Conservation (phyloP, 2,329 filamentous ascomycete genomes). For the Claviceps citrina region DNA sequence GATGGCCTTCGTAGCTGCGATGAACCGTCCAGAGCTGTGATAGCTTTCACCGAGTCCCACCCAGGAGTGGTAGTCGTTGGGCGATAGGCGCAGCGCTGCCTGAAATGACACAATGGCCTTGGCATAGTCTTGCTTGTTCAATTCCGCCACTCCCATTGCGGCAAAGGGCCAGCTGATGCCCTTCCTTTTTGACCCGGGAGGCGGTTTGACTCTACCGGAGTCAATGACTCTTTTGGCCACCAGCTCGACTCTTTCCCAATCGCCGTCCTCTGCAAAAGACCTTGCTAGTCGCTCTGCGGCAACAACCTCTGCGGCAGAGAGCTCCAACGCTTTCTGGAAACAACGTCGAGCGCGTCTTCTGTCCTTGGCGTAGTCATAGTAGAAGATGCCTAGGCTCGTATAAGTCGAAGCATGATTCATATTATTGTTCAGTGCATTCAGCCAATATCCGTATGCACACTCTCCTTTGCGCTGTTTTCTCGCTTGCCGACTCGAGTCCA, state of each 20-base stretch:
- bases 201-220: constrained; percentile 80
- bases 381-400: constrained; percentile 79
- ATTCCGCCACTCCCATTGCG: constrained; percentile 80
- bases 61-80: constrained; percentile 86
- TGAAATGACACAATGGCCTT: constrained; percentile 88
- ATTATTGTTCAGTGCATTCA: constrained; percentile 72
- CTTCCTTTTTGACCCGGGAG: constrained; percentile 83
- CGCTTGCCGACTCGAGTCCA: constrained; percentile 57
- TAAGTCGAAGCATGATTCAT: constrained; percentile 82
- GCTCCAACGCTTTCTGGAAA: constrained; percentile 89
- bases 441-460: constrained; percentile 62
- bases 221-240: constrained; percentile 82
- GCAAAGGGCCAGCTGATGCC: constrained; percentile 94
- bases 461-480: constrained; percentile 62
- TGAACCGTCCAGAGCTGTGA: constrained; percentile 79
- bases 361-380: constrained; percentile 79
- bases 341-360: constrained; percentile 76
- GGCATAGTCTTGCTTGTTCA: constrained; percentile 83
- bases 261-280: constrained; percentile 74
- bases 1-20: constrained; percentile 87
- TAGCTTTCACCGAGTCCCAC: constrained; percentile 96
- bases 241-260: constrained; percentile 94
- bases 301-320: constrained; percentile 72
- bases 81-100: constrained; percentile 67
- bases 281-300: constrained; percentile 77